Percentiles rank a stretch among this genome's conserved stretches.
Conservation (phyloP, 106 monocot species). For the Dendrobium chrysotoxum region DNA sequence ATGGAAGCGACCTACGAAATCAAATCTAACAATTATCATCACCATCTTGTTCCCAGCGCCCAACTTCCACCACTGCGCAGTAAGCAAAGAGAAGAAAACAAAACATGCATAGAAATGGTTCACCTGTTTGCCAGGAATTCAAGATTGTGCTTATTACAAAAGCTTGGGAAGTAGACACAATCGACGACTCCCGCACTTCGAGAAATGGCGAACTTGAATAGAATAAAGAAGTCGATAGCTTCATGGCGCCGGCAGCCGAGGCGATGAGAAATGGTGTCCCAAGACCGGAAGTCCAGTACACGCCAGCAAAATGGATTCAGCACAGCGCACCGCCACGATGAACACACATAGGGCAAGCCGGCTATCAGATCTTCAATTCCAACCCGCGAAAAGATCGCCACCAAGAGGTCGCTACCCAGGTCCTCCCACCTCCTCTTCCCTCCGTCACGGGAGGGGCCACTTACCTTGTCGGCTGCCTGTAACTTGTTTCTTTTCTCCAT, state of each 20-base stretch:
- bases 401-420: conserved; percentile 33
- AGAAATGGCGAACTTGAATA: conserved; percentile 20
- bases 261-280: conserved; percentile 24
- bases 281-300: conserved; percentile 38
- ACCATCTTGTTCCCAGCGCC: no score
- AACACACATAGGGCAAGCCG: conserved; percentile 37
- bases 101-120: not conserved
- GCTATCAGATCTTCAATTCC: conserved; percentile 31
- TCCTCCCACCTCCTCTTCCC: conserved; percentile 33
- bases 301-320: conserved; percentile 32
- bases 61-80: no score
- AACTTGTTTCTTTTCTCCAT: not conserved
- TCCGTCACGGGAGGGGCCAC: not conserved
- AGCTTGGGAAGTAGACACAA: conserved; percentile 30
- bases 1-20: no score
- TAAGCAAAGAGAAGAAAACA: not conserved
- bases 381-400: conserved; percentile 31
- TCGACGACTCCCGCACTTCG: conserved; percentile 15
- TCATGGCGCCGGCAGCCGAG: conserved; percentile 13
- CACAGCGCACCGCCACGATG: conserved; percentile 39
- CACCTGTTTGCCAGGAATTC: conserved; percentile 38
- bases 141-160: conserved; percentile 41
- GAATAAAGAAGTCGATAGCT: conserved; percentile 13
- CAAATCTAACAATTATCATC: no score
- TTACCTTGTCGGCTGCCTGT: not conserved